phyloP scores from a whole-genome alignment of 23 red algal species.

The Chondrus crispus region DNA sequence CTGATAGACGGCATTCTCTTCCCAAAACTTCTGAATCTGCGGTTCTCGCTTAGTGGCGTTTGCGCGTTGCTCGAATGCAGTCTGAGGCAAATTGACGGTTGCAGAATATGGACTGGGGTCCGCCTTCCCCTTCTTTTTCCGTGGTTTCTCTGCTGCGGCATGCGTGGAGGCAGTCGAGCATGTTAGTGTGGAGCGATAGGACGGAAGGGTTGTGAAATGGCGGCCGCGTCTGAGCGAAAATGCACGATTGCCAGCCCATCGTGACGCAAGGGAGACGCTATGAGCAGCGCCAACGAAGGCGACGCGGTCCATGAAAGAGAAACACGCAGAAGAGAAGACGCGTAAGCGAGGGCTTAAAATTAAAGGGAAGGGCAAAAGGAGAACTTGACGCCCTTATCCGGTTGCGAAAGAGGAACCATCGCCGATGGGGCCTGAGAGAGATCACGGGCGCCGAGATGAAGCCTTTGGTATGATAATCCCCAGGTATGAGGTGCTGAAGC shows the following conservation, averaged over 20 bases:
- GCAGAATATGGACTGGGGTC: conserved; percentile 57
- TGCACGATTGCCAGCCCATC: not conserved
- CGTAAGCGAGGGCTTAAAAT: not conserved
- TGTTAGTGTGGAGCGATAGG: not conserved
- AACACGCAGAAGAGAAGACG: not conserved
- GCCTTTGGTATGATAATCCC: no score
- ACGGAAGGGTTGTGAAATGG: not conserved
- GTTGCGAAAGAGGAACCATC: not conserved
- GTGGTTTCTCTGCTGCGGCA: not conserved
- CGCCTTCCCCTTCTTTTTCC: conserved; percentile 20
- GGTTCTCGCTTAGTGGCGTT: conserved; percentile 86
- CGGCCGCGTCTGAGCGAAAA: not conserved
- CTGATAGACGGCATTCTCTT: conserved; percentile 71
- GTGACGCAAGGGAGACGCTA: not conserved
- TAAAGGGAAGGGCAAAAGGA: not conserved
- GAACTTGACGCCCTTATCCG: not conserved
- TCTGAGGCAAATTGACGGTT: conserved; percentile 90
- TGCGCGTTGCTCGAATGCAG: conserved; percentile 89
- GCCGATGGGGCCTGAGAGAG: no score
- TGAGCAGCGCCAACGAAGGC: conserved; percentile 39
- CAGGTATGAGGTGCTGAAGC: no score
- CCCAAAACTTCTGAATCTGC: conserved; percentile 91
- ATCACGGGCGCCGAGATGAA: no score
- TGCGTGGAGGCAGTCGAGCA: not conserved
- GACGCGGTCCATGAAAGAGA: conserved; percentile 57